Evolutionary conservation across 139 green algal genomes (phyloP), one percentile per base, ranked within the genome.

Genomic region (Picochlorum costavermella): DNA sequence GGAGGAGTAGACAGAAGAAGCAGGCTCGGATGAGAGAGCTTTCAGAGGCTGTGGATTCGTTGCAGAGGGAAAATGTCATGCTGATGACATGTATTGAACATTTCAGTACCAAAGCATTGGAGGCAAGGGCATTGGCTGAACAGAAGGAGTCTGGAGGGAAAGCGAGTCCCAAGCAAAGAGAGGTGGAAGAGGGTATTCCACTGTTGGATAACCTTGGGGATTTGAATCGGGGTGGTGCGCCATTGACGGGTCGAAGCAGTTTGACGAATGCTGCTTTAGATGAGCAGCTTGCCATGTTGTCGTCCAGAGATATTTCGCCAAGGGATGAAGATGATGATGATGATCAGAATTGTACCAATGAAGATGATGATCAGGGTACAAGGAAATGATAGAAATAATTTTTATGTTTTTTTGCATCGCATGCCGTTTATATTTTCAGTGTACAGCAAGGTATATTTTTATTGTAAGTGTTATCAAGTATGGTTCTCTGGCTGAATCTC

Each of bases 31-130:
- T 75, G 17, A 28, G 4, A 8, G 2, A 48, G 2, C 69, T 75
- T 51, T 29, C 31, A 5, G 8, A 23, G 11, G 56, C 60, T 25
- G 62, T 75, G 30, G 28, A 45, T 17, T 25, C 43, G 16, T 57
- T 74, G 55, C 29, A 74, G 14, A 17, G 17, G 10, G 69, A 68
- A 48, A 75, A 75, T 50, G 60, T 75, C 37, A 31, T 75, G 26
- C 61, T 75, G 49, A 45, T 68, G n/a, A 63, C 75, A 53, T 75
- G 69, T 37, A 48, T 75, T 33, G 65, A 75, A 30, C 51, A 75
- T 67, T 56, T 75, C 20, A 68, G 48, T 5, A 23, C 20, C 4
- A 68, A 68, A 53, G 69, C 69, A 23, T 44, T 75, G 16, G n/a
- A 31, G 8, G 61, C 69, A 2, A 49, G 65, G 12, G 23, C 48